Conservation (phyloP, 2,329 filamentous ascomycete genomes). For the Colletotrichum sidae region DNA sequence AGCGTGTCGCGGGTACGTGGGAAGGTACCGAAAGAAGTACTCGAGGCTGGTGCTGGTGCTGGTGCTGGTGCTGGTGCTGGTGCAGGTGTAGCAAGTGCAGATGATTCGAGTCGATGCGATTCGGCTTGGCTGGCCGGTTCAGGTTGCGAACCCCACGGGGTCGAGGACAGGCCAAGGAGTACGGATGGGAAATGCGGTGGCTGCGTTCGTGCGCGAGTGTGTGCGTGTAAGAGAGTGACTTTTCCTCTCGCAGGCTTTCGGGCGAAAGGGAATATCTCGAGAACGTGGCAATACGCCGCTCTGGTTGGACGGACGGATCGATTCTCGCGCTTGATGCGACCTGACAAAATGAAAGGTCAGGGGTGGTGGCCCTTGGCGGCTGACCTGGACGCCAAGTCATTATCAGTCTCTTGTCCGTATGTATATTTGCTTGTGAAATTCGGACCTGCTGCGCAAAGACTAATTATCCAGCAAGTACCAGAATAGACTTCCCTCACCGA, state of each 20-base stretch:
- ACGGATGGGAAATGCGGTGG: no score
- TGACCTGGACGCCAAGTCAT: conserved; percentile 20
- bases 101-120: neutral
- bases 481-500: neutral
- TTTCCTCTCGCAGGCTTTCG: conserved; percentile 36
- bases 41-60: conserved; percentile 2
- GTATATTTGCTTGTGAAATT: conserved; percentile 23
- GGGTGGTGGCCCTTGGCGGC: conserved; percentile 30
- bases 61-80: conserved; percentile 11
- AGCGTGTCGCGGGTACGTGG: neutral
- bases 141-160: conserved; percentile 34
- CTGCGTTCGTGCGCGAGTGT: neutral
- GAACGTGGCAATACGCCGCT: conserved; percentile 33
- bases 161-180: conserved; percentile 16
- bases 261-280: conserved; percentile 39
- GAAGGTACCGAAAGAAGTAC: no score
- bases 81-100: conserved; percentile 6
- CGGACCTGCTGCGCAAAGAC: no score
- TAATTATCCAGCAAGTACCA: no score
- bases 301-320: conserved; percentile 39
- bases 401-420: neutral
- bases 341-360: conserved; percentile 1
- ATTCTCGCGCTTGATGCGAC: conserved; percentile 39
- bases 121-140: conserved; percentile 20
- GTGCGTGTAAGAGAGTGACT: neutral